A percentile compares a stretch with the other conserved stretches of the same genome.
Conservation (phyloP, 768 basidiomycete species). For the Collybia nuda region DNA sequence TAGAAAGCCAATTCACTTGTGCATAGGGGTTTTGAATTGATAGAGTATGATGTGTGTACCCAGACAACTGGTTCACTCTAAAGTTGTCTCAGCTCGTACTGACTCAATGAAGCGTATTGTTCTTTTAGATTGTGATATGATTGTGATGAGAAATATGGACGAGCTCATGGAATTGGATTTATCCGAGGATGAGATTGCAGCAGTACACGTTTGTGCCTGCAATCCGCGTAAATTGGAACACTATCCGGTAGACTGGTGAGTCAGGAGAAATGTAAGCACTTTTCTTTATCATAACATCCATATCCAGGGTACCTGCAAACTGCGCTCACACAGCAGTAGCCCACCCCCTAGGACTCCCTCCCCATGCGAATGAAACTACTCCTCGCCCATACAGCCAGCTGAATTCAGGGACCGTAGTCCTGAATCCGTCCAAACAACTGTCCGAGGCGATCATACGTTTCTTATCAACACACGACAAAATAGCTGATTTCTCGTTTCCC, state of each 20-base stretch:
- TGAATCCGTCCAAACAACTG: slow-evolving; percentile 67
- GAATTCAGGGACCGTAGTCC: slow-evolving; percentile 88
- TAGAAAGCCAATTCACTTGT: not conserved
- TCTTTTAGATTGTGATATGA: slow-evolving; percentile 88
- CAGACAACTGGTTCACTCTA: not conserved
- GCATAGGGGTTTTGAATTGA: slow-evolving; percentile 60
- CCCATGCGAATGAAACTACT: slow-evolving; percentile 31
- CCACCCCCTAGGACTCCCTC: slow-evolving; percentile 41
- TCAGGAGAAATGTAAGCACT: slow-evolving; percentile 19
- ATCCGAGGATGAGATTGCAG: slow-evolving; percentile 75
- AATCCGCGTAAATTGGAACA: slow-evolving; percentile 84
- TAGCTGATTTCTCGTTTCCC: slow-evolving; percentile 60
- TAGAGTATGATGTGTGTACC: slow-evolving; percentile 59
- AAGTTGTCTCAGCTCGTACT: slow-evolving; percentile 6
- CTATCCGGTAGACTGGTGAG: slow-evolving; percentile 87
- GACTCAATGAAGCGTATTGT: slow-evolving; percentile 58
- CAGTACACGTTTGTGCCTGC: slow-evolving; percentile 89
- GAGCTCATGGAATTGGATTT: slow-evolving; percentile 61
- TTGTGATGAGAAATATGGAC: slow-evolving; percentile 82
- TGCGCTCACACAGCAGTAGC: slow-evolving; percentile 74
- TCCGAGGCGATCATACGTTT: slow-evolving; percentile 53
- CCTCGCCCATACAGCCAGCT: slow-evolving; percentile 82
- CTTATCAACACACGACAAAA: slow-evolving; percentile 44
- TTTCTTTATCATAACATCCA: slow-evolving; percentile 10
- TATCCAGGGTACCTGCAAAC: slow-evolving; percentile 85